These are phyloP conservation scores for Phyllosticta capitalensis DNA, from an alignment of 2,329 filamentous ascomycete species.

Conservation along the genomic window DNA sequence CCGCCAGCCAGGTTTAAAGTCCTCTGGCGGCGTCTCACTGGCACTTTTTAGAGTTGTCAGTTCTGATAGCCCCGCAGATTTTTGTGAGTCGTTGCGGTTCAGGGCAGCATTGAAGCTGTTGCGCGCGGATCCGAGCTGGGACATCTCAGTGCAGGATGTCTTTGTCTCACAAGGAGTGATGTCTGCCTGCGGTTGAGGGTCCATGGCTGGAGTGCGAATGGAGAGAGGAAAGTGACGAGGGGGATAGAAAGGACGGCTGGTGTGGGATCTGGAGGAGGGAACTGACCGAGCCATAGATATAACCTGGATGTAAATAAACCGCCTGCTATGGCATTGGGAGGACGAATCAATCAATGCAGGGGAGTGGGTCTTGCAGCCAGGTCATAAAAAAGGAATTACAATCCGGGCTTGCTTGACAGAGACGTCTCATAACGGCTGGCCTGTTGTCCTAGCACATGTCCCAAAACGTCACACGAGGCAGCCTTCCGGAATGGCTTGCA, in stretches of 20 bases:
- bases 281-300: not conserved
- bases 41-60: not conserved
- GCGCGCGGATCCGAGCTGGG: not conserved
- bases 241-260: not conserved
- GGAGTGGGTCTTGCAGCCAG: not conserved
- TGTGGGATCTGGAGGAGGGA: not conserved
- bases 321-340: not conserved
- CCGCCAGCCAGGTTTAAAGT: constrained; percentile 15
- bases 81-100: not conserved
- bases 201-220: not conserved
- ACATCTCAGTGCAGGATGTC: not conserved
- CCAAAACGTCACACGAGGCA: not conserved
- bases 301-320: not conserved
- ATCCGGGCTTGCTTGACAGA: not conserved
- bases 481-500: not conserved
- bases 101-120: not conserved
- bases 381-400: not conserved
- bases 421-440: not conserved
- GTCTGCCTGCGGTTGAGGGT: not conserved
- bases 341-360: not conserved
- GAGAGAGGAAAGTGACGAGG: not conserved
- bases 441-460: not conserved
- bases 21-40: not conserved
- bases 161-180: not conserved
- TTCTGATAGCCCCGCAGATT: not conserved